phyloP scores from a whole-genome alignment of 2,329 filamentous ascomycete species.

The Fusarium lyarnte region DNA sequence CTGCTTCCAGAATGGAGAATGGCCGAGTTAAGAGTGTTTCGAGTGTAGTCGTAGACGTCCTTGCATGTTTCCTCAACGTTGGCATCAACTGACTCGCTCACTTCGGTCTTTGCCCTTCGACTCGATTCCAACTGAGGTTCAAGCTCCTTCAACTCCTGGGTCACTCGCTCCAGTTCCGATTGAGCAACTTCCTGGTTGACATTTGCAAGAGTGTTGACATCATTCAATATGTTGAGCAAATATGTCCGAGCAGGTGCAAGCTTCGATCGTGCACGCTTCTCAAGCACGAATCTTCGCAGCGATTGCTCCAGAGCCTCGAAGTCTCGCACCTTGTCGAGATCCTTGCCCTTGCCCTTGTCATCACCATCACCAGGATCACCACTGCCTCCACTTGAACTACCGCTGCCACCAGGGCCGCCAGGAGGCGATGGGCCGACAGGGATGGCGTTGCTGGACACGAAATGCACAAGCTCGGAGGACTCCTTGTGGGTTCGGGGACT shows the following conservation, averaged over 20 bases:
- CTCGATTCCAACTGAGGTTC: conserved; percentile 88
- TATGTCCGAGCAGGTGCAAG: conserved; percentile 96
- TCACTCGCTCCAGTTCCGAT: conserved; percentile 84
- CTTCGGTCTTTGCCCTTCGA: conserved; percentile 79
- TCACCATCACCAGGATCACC: conserved; percentile 67
- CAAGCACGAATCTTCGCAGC: conserved; percentile 89
- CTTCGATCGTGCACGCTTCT: conserved; percentile 95
- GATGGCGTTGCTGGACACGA: conserved; percentile 96
- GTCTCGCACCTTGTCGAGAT: conserved; percentile 86
- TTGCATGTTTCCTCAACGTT: conserved; percentile 87
- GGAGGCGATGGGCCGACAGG: conserved; percentile 72
- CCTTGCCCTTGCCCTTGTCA: conserved; percentile 82
- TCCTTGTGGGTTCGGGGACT: conserved; percentile 95
- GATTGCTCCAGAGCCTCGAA: conserved; percentile 92
- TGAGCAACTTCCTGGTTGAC: conserved; percentile 91
- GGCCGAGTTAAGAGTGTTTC: conserved; percentile 76
- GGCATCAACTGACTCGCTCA: conserved; percentile 82
- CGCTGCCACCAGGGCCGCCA: conserved; percentile 64
- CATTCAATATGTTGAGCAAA: conserved; percentile 89
- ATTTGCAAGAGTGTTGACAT: conserved; percentile 81
- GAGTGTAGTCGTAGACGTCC: conserved; percentile 85
- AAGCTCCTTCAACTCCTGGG: conserved; percentile 79
- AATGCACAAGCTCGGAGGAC: conserved; percentile 90
- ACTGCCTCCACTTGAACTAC: conserved; percentile 63
- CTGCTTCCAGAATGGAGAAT: conserved; percentile 80